Conservation (phyloP, 2,329 filamentous ascomycete genomes). For the Diaporthe citri region DNA sequence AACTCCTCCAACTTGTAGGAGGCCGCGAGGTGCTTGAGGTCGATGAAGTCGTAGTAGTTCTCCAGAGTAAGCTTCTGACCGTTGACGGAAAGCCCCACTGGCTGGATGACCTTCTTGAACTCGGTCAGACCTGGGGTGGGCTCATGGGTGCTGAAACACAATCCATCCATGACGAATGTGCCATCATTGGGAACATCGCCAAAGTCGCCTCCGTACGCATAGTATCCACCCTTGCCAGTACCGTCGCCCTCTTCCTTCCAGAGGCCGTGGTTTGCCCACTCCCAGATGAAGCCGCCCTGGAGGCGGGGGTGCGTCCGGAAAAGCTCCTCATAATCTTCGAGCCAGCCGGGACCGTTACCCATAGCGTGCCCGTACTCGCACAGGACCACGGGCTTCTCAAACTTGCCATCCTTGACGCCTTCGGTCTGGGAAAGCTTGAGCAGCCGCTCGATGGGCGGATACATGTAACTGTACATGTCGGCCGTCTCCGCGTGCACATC, state of each 20-base stretch:
- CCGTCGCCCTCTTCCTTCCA: slow-evolving; percentile 58
- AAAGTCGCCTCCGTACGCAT: slow-evolving; percentile 74
- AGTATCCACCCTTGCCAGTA: slow-evolving; percentile 55
- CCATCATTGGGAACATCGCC: slow-evolving; percentile 71
- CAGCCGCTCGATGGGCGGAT: slow-evolving; percentile 66
- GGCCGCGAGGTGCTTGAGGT: slow-evolving; percentile 56
- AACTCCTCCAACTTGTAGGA: slow-evolving; percentile 60
- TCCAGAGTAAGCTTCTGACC: slow-evolving; percentile 54
- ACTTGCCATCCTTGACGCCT: slow-evolving; percentile 58
- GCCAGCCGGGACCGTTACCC: slow-evolving; percentile 79
- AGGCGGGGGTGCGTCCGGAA: slow-evolving; percentile 72
- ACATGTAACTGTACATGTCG: slow-evolving; percentile 79
- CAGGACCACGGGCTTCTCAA: slow-evolving; percentile 69
- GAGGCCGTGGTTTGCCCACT: slow-evolving; percentile 74
- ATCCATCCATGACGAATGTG: slow-evolving; percentile 73
- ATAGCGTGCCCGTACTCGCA: slow-evolving; percentile 75
- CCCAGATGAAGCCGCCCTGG: slow-evolving; percentile 77
- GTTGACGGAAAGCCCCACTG: slow-evolving; percentile 58
- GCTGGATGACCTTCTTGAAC: slow-evolving; percentile 69
- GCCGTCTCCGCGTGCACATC: slow-evolving; percentile 70
- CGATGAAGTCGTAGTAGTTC: slow-evolving; percentile 65
- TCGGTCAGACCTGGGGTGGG: slow-evolving; percentile 69
- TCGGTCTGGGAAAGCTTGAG: slow-evolving; percentile 58
- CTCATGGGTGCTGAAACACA: slow-evolving; percentile 65
- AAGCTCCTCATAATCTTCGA: slow-evolving; percentile 75